Percentiles rank a stretch among this genome's conserved stretches.
phyloP scores from a whole-genome alignment of 2,329 filamentous ascomycete species.

The Thelonectria blattea region DNA sequence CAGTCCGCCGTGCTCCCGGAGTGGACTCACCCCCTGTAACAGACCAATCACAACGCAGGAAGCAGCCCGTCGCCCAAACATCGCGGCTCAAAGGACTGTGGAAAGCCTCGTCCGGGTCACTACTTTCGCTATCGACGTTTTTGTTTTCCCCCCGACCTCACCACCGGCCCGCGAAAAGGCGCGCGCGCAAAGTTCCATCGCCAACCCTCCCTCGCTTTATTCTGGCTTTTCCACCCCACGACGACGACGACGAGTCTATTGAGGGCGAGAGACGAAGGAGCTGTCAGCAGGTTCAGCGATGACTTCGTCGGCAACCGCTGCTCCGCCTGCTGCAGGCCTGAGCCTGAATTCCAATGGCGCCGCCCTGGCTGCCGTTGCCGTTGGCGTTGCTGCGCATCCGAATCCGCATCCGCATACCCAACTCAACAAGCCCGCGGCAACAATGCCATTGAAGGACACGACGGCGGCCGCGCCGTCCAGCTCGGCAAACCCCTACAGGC shows the following conservation, averaged over 20 bases:
- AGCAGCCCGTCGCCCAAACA: conserved; percentile 25
- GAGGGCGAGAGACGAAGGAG: conserved; percentile 58
- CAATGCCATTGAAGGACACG: conserved; percentile 17
- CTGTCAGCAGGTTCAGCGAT: conserved; percentile 62
- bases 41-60: conserved; percentile 34
- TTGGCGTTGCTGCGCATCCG: conserved; percentile 10
- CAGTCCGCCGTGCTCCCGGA: not conserved
- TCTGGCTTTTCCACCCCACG: conserved; percentile 25
- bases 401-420: conserved; percentile 28
- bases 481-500: conserved; percentile 7
- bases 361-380: conserved; percentile 19
- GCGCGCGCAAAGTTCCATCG: conserved; percentile 5
- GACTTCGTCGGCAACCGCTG: conserved; percentile 58
- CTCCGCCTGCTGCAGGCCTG: conserved; percentile 44
- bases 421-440: not conserved
- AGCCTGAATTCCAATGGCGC: conserved; percentile 37
- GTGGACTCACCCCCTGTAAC: conserved; percentile 11
- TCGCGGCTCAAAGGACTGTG: conserved; percentile 38
- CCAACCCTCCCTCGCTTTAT: conserved; percentile 24
- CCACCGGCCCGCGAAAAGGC: conserved; percentile 14
- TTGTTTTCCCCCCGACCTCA: conserved; percentile 35
- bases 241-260: not conserved
- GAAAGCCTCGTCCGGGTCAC: conserved; percentile 36
- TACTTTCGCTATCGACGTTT: conserved; percentile 24
- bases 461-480: conserved; percentile 22